Base-by-base conservation (phyloP, 2,329 filamentous ascomycete genomes). In the Aspergillus amoenus region DNA sequence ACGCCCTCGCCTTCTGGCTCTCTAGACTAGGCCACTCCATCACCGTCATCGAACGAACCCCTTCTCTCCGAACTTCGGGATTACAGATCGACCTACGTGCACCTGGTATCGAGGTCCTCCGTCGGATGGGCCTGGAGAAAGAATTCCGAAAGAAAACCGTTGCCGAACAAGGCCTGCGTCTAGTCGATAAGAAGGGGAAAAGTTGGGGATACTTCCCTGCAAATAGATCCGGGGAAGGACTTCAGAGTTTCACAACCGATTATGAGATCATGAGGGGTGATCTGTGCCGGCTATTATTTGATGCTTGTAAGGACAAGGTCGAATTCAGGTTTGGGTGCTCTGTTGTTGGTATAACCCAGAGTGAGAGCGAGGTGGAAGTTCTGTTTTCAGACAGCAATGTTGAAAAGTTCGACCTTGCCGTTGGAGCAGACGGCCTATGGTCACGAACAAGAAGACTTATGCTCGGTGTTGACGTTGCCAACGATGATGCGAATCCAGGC, bases 191-290 rank as follows among this genome's bases (percentile, higher is more conserved):
- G 0, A 60, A 65, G 0, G 78, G 79, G 42, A 65, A 62, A 2
- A 56, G 63, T 2, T 66, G 70, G 58, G 82, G 79, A 13, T 73
- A 68, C 21, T 78, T 84, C 55, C 66, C 66, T 5, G 70, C 70
- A 21, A 77, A 79, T 58, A 63, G 66, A 22, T 69, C 77, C 0
- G 79, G 39, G 55, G 58, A 69, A 34, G 69, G 70, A 2, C 27
- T 61, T 7, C 72, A 76, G 45, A 70, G 66, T 18, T 72, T 82
- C 22, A 80, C 79, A 0, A 75, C 72, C 0, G 82, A 85, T 21
- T 79, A 76, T 39, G 83, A 85, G 67, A 84, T 85, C 47, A 78
- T 85, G 75, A 72, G 83, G 8, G 82, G 80, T 0, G 80, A 84
- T 52, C 60, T 85, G 30, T 78, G 76, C 12, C 65, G 63, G 1